A percentile compares a stretch with the other conserved stretches of the same genome.
These are phyloP conservation scores for Monosporascus sp. DNA, from an alignment of 2,329 filamentous ascomycete genomes.

Conservation along the genomic window DNA sequence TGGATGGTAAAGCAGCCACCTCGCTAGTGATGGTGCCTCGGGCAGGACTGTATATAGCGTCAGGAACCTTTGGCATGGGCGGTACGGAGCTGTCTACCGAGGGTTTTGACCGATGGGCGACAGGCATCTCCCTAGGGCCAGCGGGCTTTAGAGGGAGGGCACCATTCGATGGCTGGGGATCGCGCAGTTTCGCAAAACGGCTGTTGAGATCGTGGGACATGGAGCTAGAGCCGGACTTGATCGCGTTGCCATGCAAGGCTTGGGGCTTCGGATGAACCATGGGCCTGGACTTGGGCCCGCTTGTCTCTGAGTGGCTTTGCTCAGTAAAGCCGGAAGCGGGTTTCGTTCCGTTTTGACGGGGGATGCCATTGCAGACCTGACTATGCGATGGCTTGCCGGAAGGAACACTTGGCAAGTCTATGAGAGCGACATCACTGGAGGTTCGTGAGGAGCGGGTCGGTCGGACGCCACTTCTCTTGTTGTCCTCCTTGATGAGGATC, in stretches of 20 bases:
- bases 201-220: slow-evolving; percentile 45
- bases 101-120: slow-evolving; percentile 37
- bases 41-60: slow-evolving; percentile 74
- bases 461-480: slow-evolving; percentile 54
- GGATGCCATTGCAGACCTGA: not conserved
- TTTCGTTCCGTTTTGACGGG: not conserved
- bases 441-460: slow-evolving; percentile 27
- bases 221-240: slow-evolving; percentile 35
- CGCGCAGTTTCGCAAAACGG: slow-evolving; percentile 54
- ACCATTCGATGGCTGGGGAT: slow-evolving; percentile 36
- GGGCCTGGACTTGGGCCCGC: slow-evolving; percentile 34
- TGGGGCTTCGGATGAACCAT: slow-evolving; percentile 62
- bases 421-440: slow-evolving; percentile 4
- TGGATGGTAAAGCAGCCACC: slow-evolving; percentile 59
- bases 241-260: slow-evolving; percentile 56
- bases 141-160: slow-evolving; percentile 38
- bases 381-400: slow-evolving; percentile 6
- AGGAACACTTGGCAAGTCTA: slow-evolving; percentile 15
- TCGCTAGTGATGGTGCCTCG: slow-evolving; percentile 64
- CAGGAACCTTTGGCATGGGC: slow-evolving; percentile 63
- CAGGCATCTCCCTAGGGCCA: slow-evolving; percentile 51
- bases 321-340: not conserved
- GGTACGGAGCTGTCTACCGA: slow-evolving; percentile 48
- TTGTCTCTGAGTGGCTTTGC: not conserved
- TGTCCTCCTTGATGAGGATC: slow-evolving; percentile 56